Evolutionary conservation across 768 basidiomycete species (phyloP), one percentile per base, ranked within the genome.

Genomic region (Boletus vinaceobasis): DNA sequence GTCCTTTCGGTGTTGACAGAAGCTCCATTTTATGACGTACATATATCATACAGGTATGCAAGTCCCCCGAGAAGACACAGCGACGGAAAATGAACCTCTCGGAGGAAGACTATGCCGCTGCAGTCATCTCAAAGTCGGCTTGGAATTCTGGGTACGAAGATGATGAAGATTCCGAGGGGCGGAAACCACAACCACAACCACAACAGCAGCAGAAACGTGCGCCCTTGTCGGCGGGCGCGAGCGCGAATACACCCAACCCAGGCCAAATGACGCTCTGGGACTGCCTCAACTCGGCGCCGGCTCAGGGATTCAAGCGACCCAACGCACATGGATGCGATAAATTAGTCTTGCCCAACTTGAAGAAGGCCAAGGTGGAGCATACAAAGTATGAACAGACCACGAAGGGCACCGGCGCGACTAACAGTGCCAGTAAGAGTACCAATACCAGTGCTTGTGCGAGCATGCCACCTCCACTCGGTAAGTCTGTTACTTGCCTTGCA

Each of bases 51-150:
- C 17, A 92, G 90, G 78, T 90, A 4, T 93, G 91, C 73, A 90
- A 87, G 70, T 83, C 84, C 58, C 87, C 88, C 0, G 84, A 85
- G 23, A 90, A 85, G 71, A 79, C 82, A 0, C 75, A 67, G 48
- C 71, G 66, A 3, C 77, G 78, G 27, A 77, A 80, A 52, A 63
- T 59, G 26, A 78, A 77, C n/a, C 74, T 91, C 4, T 79, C 83
- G 0, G 67, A 72, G 3, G 66, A 72, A 31, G 75, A 73, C 2
- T 58, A 66, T 39, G 66, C 77, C 4, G 62, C 60, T 4, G 53
- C 65, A 0, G 65, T 50, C 17, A 37, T 65, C 39, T 66, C 66
- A 3, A 55, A 5, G 32, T 48, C 52, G 7, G 48, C 51, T 33
- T 65, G 64, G 68, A 59, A 60, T 37, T 33, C 53, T 6, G 60